A percentile compares a stretch with the other conserved stretches of the same genome.
Evolutionary conservation across 2,329 filamentous ascomycete genomes (phyloP).

Genomic region (Pezicula rhizophila): DNA sequence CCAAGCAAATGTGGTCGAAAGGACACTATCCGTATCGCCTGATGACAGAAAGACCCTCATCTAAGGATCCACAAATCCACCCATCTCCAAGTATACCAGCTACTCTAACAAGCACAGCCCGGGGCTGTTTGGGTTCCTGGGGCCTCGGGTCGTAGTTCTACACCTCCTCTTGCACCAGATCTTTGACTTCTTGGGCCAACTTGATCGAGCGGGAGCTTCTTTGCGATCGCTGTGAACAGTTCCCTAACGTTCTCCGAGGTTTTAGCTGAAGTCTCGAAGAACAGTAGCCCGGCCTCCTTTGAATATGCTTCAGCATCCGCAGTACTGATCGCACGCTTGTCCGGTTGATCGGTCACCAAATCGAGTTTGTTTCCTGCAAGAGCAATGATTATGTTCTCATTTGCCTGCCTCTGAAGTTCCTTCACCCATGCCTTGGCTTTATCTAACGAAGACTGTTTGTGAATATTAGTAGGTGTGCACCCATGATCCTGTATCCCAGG

Average conservation of each 20-base stretch:
- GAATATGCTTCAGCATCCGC: conserved; percentile 94
- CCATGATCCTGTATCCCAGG: conserved; percentile 3
- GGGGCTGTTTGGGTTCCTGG: conserved; percentile 52
- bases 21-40: conserved; percentile 10
- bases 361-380: conserved; percentile 97
- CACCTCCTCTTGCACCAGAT: conserved; percentile 49
- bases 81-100: conserved; percentile 12
- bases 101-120: conserved; percentile 56
- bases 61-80: conserved; percentile 4
- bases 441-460: conserved; percentile 77
- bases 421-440: conserved; percentile 99
- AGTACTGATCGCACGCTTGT: conserved; percentile 86
- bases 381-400: conserved; percentile 99
- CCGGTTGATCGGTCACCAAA: conserved; percentile 86
- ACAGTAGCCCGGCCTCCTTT: conserved; percentile 84
- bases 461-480: conserved; percentile 5
- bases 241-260: conserved; percentile 94
- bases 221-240: conserved; percentile 94
- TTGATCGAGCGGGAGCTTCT: conserved; percentile 95
- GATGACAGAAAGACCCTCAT: conserved; percentile 7
- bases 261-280: conserved; percentile 98
- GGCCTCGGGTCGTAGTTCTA: conserved; percentile 53
- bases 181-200: conserved; percentile 84
- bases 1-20: conserved; percentile 14
- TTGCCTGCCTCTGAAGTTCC: conserved; percentile 95